phyloP scores from a whole-genome alignment of 257 asterid species.

The Prunella vulgaris region DNA sequence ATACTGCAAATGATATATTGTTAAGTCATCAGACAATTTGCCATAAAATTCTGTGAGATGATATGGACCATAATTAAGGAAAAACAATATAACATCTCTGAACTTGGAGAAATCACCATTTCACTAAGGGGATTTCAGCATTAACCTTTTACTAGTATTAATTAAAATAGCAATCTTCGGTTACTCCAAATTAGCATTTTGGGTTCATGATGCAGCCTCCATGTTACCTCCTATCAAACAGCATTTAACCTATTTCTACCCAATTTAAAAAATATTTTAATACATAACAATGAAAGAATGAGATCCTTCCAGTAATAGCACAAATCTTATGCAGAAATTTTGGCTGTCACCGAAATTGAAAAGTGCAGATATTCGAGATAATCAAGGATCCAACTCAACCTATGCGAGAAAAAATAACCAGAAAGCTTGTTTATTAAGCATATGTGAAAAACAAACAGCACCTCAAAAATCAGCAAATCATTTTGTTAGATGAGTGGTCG shows the following conservation, averaged over 20 bases:
- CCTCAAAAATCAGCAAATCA: neutral
- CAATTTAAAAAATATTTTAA: neutral
- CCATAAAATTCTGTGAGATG: neutral
- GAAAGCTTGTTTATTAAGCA: neutral
- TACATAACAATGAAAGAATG: neutral
- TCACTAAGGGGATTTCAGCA: neutral
- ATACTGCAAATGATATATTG: constrained; percentile 46
- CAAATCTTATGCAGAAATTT: neutral
- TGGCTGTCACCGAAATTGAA: neutral
- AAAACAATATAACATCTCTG: neutral
- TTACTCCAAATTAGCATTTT: neutral
- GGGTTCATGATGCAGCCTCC: neutral
- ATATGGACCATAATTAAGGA: neutral
- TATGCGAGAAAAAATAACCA: neutral
- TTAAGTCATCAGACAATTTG: constrained; percentile 8
- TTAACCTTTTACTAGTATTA: neutral
- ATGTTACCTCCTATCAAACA: neutral
- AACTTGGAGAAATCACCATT: neutral
- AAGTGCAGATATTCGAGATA: neutral
- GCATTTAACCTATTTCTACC: neutral
- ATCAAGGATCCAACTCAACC: neutral
- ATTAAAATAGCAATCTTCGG: neutral
- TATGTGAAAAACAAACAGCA: neutral
- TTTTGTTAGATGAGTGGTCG: neutral
- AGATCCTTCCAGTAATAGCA: neutral